phyloP scores from a whole-genome alignment of 352 stramenopile species.

The Globisporangium abappressorium region DNA sequence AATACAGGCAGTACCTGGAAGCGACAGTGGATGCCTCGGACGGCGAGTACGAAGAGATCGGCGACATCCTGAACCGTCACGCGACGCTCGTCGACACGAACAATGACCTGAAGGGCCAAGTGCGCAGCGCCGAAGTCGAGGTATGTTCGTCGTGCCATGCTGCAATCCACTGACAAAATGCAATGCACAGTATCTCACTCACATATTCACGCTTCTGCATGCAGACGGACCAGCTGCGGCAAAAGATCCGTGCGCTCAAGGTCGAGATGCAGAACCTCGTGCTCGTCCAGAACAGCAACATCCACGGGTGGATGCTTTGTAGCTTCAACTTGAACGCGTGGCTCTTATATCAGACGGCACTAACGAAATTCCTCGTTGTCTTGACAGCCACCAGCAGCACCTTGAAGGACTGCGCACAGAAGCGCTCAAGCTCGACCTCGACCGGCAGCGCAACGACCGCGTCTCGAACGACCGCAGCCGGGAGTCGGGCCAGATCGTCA shows the following conservation, averaged over 20 bases:
- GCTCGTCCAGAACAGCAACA: slow-evolving; percentile 83
- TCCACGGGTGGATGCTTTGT: slow-evolving; percentile 40
- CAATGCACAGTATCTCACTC: background rate
- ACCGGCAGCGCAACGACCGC: slow-evolving; percentile 71
- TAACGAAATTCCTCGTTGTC: background rate
- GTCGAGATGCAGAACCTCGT: slow-evolving; percentile 82
- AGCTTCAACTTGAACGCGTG: background rate
- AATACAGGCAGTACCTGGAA: slow-evolving; percentile 86
- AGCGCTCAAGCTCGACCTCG: slow-evolving; percentile 77
- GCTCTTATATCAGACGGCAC: background rate
- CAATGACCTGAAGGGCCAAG: slow-evolving; percentile 78
- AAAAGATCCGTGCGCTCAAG: slow-evolving; percentile 75
- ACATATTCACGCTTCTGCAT: background rate
- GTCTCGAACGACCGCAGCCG: slow-evolving; percentile 79
- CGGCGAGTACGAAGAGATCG: slow-evolving; percentile 82
- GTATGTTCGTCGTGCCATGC: slow-evolving; percentile 12
- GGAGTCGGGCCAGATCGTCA: slow-evolving; percentile 88
- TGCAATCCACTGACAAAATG: background rate
- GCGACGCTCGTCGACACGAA: slow-evolving; percentile 87
- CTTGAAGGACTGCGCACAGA: slow-evolving; percentile 74
- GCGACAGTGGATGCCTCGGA: slow-evolving; percentile 78
- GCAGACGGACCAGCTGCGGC: slow-evolving; percentile 68
- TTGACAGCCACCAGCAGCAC: slow-evolving; percentile 64
- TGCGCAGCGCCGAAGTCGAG: slow-evolving; percentile 60
- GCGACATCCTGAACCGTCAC: slow-evolving; percentile 82